A percentile compares a stretch with the other conserved stretches of the same genome.
These are phyloP conservation scores for Kodamaea nitidulidarum DNA, from an alignment of 805 yeast species.

Conservation along the genomic window DNA sequence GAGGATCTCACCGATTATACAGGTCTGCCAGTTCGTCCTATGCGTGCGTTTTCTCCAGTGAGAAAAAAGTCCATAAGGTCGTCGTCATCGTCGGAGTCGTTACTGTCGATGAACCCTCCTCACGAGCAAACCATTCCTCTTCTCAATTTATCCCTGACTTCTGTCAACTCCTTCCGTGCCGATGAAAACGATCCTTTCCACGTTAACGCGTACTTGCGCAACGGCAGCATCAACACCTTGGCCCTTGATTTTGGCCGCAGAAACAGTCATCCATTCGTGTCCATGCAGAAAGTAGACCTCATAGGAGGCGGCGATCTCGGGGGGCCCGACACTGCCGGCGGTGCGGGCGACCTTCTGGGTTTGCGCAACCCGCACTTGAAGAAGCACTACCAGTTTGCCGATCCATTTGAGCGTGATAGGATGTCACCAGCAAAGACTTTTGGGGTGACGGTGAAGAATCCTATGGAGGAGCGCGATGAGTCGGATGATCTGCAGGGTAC, in stretches of 20 bases:
- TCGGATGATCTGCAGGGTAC: conserved; percentile 5
- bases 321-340: conserved; percentile 13
- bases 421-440: conserved; percentile 3
- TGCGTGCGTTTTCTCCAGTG: conserved; percentile 8
- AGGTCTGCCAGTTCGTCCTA: conserved; percentile 8
- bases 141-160: conserved; percentile 23
- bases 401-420: conserved; percentile 2
- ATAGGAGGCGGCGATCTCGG: conserved; percentile 25
- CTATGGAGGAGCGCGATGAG: conserved; percentile 6
- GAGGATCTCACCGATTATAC: conserved; percentile 8
- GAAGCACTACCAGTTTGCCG: conserved; percentile 23
- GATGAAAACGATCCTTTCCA: conserved; percentile 6
- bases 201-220: conserved; percentile 9
- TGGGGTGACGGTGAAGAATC: conserved; percentile 5
- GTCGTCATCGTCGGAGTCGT: conserved; percentile 19
- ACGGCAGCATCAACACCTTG: conserved; percentile 24
- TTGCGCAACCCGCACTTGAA: conserved; percentile 27
- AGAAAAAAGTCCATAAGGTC: conserved; percentile 7
- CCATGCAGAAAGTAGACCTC: conserved; percentile 21
- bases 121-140: conserved; percentile 32
- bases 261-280: conserved; percentile 14
- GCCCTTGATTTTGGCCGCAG: conserved; percentile 19
- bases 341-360: conserved; percentile 15
- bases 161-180: conserved; percentile 10
- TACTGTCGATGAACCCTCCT: conserved; percentile 15